A percentile compares a stretch with the other conserved stretches of the same genome.
Conservation (phyloP, 139 green algal genomes). For the Zygnema cylindricum region DNA sequence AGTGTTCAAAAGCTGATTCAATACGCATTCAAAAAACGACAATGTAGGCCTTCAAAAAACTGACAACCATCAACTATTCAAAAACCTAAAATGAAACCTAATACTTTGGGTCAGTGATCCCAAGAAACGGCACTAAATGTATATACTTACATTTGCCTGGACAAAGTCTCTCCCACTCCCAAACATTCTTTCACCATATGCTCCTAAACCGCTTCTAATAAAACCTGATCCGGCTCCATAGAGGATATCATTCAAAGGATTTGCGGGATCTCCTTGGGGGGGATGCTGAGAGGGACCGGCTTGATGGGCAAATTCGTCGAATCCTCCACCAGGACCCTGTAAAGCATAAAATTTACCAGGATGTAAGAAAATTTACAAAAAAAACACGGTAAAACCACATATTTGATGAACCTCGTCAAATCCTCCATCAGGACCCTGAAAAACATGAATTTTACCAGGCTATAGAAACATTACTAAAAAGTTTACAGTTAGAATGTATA, state of each 20-base stretch:
- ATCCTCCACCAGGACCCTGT: constrained; percentile 39
- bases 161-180: constrained; percentile 48
- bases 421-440: no score
- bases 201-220: constrained; percentile 46
- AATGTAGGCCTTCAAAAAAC: no score
- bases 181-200: constrained; percentile 54
- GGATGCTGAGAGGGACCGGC: background rate
- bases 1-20: background rate
- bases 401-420: background rate
- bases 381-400: background rate
- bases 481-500: constrained; percentile 17
- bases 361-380: background rate
- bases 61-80: no score
- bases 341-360: background rate
- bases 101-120: background rate
- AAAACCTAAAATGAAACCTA: no score
- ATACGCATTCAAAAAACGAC: background rate
- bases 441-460: no score
- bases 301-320: constrained; percentile 36
- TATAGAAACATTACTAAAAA: no score
- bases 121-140: background rate
- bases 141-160: constrained; percentile 50
- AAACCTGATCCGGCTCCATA: constrained; percentile 52
- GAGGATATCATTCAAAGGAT: constrained; percentile 51
- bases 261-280: background rate